Percentiles rank a stretch among this genome's conserved stretches.
Conservation (phyloP, 257 asterid genomes). For the Coffea canephora region DNA sequence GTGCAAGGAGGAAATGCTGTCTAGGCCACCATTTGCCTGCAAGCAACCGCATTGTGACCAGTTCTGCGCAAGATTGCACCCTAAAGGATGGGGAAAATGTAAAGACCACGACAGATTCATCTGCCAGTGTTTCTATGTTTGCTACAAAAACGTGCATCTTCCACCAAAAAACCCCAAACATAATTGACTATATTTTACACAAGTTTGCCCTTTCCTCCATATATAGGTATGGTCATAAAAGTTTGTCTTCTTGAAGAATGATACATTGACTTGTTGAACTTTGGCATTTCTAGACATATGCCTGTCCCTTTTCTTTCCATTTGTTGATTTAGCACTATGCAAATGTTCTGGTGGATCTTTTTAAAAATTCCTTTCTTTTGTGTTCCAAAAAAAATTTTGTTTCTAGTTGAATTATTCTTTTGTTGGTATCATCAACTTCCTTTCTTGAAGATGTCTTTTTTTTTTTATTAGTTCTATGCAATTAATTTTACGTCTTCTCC, state of each 20-base stretch:
- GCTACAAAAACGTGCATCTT: not conserved
- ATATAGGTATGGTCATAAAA: too few species aligned
- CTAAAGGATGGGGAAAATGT: slow-evolving; percentile 3
- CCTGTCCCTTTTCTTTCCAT: not conserved
- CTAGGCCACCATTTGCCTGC: slow-evolving; percentile 9
- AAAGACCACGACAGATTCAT: slow-evolving; percentile 6
- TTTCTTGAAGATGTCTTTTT: too few species aligned
- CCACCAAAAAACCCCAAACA: not conserved
- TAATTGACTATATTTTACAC: not conserved
- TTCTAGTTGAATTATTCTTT: not conserved
- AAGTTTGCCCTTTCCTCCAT: not conserved
- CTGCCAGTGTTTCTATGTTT: slow-evolving; percentile 4
- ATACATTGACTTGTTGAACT: too few species aligned
- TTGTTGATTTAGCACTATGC: not conserved
- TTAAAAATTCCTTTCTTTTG: too few species aligned
- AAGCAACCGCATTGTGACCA: slow-evolving; percentile 1
- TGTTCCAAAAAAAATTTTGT: too few species aligned
- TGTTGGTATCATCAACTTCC: not conserved
- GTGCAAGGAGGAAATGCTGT: not conserved
- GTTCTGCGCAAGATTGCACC: slow-evolving; percentile 6
- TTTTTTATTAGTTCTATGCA: not conserved
- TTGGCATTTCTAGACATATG: too few species aligned
- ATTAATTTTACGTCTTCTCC: not conserved
- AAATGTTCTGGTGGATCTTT: not conserved
- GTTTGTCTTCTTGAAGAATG: too few species aligned